Evolutionary conservation across 1,139 yeast species (phyloP).

Genomic region (Saccharomyces uvarum): DNA sequence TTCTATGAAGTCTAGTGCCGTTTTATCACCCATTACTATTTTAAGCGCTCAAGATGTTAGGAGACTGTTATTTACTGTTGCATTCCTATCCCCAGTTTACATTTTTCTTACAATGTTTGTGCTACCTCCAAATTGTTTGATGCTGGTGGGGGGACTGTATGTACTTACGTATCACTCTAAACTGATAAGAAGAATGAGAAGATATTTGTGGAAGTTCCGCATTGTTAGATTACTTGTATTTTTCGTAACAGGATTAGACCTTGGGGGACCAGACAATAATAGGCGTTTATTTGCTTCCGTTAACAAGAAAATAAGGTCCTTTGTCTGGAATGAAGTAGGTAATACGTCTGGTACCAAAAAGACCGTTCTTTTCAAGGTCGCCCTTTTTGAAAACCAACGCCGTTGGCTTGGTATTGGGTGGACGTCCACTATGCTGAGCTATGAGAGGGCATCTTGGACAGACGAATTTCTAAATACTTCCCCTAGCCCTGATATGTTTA

Average conservation of each 20-base stretch:
- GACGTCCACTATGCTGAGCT: slow-evolving; percentile 84
- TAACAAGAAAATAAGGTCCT: slow-evolving; percentile 22
- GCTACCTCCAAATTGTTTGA: slow-evolving; percentile 60
- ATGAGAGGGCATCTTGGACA: slow-evolving; percentile 95
- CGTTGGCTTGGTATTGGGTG: slow-evolving; percentile 98
- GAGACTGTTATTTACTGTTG: slow-evolving; percentile 72
- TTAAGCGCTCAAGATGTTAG: slow-evolving; percentile 73
- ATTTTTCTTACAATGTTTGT: slow-evolving; percentile 62
- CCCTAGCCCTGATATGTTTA: slow-evolving; percentile 65
- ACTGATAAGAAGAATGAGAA: slow-evolving; percentile 70
- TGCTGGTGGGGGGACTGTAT: slow-evolving; percentile 54
- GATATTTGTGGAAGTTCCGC: slow-evolving; percentile 75
- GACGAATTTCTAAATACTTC: slow-evolving; percentile 89
- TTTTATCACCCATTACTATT: slow-evolving; percentile 69
- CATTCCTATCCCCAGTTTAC: slow-evolving; percentile 78
- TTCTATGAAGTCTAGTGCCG: slow-evolving; percentile 65
- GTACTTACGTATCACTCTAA: slow-evolving; percentile 78
- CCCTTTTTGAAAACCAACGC: slow-evolving; percentile 90
- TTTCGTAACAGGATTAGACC: slow-evolving; percentile 81
- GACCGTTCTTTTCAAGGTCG: slow-evolving; percentile 83
- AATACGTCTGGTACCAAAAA: slow-evolving; percentile 30
- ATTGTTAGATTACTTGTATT: slow-evolving; percentile 63
- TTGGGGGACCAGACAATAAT: slow-evolving; percentile 44
- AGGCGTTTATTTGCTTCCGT: slow-evolving; percentile 28
- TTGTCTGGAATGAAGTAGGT: slow-evolving; percentile 8